phyloP scores from a whole-genome alignment of 2,329 filamentous ascomycete species.

The Aspergillus sp. region DNA sequence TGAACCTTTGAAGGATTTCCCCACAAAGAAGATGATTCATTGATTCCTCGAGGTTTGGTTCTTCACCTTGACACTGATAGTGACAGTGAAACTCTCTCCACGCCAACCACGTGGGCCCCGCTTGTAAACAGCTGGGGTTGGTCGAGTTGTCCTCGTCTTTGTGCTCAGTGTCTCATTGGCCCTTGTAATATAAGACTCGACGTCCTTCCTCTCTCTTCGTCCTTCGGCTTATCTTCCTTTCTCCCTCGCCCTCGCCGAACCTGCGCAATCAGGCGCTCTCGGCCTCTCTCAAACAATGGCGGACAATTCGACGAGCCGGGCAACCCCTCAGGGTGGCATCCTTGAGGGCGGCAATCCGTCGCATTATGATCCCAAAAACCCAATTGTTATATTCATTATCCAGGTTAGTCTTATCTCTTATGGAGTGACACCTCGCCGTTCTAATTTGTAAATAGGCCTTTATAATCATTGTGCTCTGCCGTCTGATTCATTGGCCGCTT shows the following conservation, averaged over 20 bases:
- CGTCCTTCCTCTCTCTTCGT: background rate
- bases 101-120: constrained; percentile 4
- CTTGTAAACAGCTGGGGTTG: background rate
- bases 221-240: background rate
- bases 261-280: background rate
- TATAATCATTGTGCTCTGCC: constrained; percentile 74
- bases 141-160: background rate
- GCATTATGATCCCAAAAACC: constrained; percentile 67
- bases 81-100: background rate
- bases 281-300: constrained; percentile 18
- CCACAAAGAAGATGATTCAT: constrained; percentile 1
- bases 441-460: constrained; percentile 52
- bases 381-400: constrained; percentile 74
- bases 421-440: background rate
- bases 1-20: background rate
- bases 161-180: background rate
- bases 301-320: constrained; percentile 19
- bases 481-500: constrained; percentile 72
- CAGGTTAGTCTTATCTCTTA: constrained; percentile 51
- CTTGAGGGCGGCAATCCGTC: constrained; percentile 70
- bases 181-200: background rate
- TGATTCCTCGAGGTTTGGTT: background rate
- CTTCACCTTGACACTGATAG: background rate
- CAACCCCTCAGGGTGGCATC: constrained; percentile 63
- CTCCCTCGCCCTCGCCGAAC: background rate